Percentiles rank a stretch among this genome's conserved stretches.
Evolutionary conservation across 1,284 basidiomycete genomes (phyloP).

Genomic region (Testicularia cyperi): DNA sequence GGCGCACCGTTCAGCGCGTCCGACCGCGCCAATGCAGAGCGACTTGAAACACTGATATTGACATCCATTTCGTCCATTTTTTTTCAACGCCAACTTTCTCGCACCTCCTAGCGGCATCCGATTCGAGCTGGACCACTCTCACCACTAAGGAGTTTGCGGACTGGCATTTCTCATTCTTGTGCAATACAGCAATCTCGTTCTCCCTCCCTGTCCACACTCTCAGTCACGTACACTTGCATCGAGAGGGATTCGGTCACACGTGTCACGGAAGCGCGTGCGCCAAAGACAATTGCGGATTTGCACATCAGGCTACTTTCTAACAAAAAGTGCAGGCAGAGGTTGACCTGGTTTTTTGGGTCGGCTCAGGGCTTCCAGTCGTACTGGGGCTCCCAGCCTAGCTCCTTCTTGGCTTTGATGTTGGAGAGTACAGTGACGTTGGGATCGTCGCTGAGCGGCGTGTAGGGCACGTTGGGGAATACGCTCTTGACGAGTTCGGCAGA

Average conservation of each 20-base stretch:
- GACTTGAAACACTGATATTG: no score
- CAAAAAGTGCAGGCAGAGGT: no score
- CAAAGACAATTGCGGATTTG: no score
- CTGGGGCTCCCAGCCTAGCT: constrained; percentile 60
- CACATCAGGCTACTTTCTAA: no score
- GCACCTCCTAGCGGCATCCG: constrained; percentile 48
- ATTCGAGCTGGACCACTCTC: constrained; percentile 42
- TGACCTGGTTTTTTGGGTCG: neutral
- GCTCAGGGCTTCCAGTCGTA: constrained; percentile 40
- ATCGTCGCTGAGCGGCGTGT: constrained; percentile 30
- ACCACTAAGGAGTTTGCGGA: constrained; percentile 30
- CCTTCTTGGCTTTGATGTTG: constrained; percentile 61
- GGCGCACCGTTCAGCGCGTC: neutral
- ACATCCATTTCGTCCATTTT: neutral
- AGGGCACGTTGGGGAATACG: constrained; percentile 58
- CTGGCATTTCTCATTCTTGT: no score
- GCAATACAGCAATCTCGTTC: no score
- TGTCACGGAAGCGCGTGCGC: no score
- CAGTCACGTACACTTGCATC: no score
- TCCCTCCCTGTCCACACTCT: no score
- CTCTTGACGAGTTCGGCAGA: constrained; percentile 60
- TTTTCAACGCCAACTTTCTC: no score
- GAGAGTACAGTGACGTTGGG: constrained; percentile 49
- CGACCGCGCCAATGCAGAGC: neutral
- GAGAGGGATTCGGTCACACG: no score